phyloP scores from a whole-genome alignment of 148 eudicot species.

The Amaranthus palmeri region DNA sequence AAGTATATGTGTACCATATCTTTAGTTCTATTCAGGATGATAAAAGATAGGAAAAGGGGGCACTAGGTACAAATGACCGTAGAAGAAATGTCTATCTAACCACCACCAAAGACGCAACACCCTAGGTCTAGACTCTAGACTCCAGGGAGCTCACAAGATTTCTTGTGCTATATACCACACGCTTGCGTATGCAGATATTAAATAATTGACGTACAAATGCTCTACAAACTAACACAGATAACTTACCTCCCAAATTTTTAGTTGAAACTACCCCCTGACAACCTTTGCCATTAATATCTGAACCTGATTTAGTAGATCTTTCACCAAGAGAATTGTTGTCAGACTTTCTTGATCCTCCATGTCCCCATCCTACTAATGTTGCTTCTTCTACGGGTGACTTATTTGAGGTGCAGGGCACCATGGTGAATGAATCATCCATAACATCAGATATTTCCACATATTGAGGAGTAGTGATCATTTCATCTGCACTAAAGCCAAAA shows the following conservation, averaged over 20 bases:
- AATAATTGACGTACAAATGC: not conserved
- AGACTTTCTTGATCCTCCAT: conserved; percentile 31
- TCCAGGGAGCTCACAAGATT: too few relatives aligned
- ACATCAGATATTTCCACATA: conserved; percentile 91
- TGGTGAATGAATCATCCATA: conserved; percentile 70
- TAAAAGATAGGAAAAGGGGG: not conserved
- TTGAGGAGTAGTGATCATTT: conserved; percentile 74
- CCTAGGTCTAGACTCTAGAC: not conserved
- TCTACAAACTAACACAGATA: conserved; percentile 2
- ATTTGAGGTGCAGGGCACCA: conserved; percentile 49
- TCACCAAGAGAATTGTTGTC: conserved; percentile 29
- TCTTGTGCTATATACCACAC: not conserved
- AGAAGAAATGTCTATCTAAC: not conserved
- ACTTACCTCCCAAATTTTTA: conserved; percentile 48
- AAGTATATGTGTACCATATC: not conserved
- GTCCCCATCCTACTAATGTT: conserved; percentile 29
- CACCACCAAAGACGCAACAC: conserved; percentile 2
- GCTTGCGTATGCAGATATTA: not conserved
- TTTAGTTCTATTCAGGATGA: not conserved
- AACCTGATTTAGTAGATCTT: conserved; percentile 31
- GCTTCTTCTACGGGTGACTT: conserved; percentile 42
- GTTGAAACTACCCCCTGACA: conserved; percentile 24
- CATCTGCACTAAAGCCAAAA: conserved; percentile 99
- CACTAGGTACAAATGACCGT: not conserved
- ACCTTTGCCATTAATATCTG: conserved; percentile 26